Evolutionary conservation across 2,329 filamentous ascomycete species (phyloP).

Genomic region (Exophiala sideris): DNA sequence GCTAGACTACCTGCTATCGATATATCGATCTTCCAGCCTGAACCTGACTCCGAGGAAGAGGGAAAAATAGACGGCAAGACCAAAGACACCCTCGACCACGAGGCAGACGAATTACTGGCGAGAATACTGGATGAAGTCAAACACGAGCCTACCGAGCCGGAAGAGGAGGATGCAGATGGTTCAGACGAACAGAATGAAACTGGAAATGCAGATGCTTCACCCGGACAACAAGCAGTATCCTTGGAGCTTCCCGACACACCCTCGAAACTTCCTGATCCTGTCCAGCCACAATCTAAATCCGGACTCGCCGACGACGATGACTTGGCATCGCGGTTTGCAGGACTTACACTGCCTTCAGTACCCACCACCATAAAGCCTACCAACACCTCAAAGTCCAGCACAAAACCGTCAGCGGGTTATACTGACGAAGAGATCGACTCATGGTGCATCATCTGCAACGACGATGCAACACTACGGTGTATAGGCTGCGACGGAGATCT

Average conservation of each 20-base stretch:
- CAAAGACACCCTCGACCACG: constrained; percentile 21
- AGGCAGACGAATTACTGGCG: constrained; percentile 32
- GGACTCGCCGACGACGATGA: constrained; percentile 21
- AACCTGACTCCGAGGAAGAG: constrained; percentile 19
- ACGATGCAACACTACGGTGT: constrained; percentile 71
- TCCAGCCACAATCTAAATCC: neutral
- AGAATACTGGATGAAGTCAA: constrained; percentile 32
- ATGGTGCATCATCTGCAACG: constrained; percentile 81
- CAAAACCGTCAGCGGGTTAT: constrained; percentile 36
- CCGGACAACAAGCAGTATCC: neutral
- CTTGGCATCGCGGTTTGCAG: constrained; percentile 26
- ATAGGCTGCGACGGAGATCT: constrained; percentile 67
- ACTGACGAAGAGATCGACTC: constrained; percentile 69
- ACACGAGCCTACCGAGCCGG: constrained; percentile 15
- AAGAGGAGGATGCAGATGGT: constrained; percentile 5
- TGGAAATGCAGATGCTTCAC: neutral
- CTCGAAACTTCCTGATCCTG: constrained; percentile 20
- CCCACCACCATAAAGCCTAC: constrained; percentile 22
- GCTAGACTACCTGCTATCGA: constrained; percentile 19
- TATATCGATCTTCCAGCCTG: constrained; percentile 23
- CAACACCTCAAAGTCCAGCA: constrained; percentile 28
- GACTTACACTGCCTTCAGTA: constrained; percentile 29
- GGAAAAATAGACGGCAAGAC: constrained; percentile 1
- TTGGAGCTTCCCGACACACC: constrained; percentile 23
- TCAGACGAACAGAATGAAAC: neutral